These are phyloP conservation scores for Mortierella hygrophila DNA, from an alignment of 192 early-diverging fungal species.

Conservation along the genomic window DNA sequence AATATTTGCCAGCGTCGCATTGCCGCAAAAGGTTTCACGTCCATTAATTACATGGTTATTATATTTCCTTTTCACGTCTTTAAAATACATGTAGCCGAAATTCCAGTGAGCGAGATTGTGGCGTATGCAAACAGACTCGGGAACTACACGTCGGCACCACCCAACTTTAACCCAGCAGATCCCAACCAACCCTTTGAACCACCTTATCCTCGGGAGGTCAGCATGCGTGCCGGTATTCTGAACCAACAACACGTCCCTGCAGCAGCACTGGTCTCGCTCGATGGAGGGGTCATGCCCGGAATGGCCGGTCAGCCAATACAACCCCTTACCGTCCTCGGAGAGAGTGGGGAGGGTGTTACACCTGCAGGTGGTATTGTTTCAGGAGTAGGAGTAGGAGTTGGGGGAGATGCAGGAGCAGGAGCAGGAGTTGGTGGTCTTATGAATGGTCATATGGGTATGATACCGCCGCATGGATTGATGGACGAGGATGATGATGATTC, in stretches of 20 bases:
- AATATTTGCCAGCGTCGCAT: background rate
- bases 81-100: background rate
- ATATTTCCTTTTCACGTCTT: background rate
- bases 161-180: constrained; percentile 63
- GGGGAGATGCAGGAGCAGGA: background rate
- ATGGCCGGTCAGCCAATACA: constrained; percentile 12
- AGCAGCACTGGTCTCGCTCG: constrained; percentile 43
- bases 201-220: constrained; percentile 67
- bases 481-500: constrained; percentile 43
- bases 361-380: background rate
- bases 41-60: background rate
- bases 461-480: constrained; percentile 20
- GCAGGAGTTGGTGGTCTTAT: background rate
- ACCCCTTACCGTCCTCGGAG: background rate
- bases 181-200: constrained; percentile 62
- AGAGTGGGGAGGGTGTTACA: background rate
- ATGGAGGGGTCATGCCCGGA: constrained; percentile 47
- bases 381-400: background rate
- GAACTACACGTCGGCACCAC: constrained; percentile 66
- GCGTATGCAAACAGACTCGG: constrained; percentile 65
- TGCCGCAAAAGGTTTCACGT: background rate
- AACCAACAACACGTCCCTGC: constrained; percentile 64
- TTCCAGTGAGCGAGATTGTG: constrained; percentile 62
- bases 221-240: constrained; percentile 62
- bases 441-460: background rate